A percentile compares a stretch with the other conserved stretches of the same genome.
Conservation (phyloP, 306 rosid genomes). For the Quercus rubra region DNA sequence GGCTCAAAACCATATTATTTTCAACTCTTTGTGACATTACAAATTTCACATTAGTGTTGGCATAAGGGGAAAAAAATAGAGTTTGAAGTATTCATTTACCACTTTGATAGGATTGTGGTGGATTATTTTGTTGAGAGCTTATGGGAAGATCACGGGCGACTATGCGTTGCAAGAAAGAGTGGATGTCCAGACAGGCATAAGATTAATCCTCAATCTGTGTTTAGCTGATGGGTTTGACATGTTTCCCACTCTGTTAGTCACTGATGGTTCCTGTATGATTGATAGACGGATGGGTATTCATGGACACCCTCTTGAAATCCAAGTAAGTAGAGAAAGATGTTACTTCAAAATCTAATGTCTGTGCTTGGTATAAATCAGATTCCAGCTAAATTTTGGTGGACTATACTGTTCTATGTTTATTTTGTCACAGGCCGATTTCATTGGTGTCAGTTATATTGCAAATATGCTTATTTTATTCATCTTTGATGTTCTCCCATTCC, state of each 20-base stretch:
- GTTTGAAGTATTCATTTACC: conserved; percentile 5
- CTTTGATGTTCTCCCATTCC: neutral
- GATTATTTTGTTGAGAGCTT: conserved; percentile 91
- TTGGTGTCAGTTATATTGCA: neutral
- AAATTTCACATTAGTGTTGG: neutral
- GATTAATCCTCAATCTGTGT: conserved; percentile 75
- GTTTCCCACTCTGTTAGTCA: conserved; percentile 87
- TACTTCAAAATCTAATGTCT: neutral
- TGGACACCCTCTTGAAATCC: conserved; percentile 95
- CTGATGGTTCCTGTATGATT: conserved; percentile 97
- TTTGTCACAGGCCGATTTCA: neutral
- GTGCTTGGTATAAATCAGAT: neutral
- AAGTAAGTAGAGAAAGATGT: conserved; percentile 41
- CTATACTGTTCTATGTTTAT: neutral
- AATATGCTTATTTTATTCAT: neutral
- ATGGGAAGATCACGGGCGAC: conserved; percentile 87
- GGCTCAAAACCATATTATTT: neutral
- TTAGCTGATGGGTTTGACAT: conserved; percentile 87
- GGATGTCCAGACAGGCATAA: conserved; percentile 88
- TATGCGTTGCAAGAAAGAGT: conserved; percentile 83
- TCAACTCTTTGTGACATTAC: neutral
- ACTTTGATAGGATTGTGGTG: conserved; percentile 77
- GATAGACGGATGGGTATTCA: conserved; percentile 97
- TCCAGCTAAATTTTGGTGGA: neutral
- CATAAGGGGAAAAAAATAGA: neutral